Evolutionary conservation across 2,329 filamentous ascomycete genomes (phyloP).

Genomic region (Stemphylium beticola): DNA sequence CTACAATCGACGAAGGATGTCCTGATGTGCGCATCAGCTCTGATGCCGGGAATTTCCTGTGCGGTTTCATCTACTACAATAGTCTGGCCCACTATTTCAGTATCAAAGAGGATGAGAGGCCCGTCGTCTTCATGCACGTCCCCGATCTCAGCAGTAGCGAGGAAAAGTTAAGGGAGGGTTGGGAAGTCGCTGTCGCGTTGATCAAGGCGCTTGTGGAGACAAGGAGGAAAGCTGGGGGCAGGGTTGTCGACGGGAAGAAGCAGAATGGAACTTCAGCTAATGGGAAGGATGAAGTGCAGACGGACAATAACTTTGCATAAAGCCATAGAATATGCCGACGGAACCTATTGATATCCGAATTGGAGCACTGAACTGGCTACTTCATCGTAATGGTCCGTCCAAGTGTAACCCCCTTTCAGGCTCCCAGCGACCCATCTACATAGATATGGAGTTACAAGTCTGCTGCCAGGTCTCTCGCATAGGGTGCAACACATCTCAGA

Average conservation of each 20-base stretch:
- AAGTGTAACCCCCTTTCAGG: too few species aligned
- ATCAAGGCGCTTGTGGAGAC: slow-evolving; percentile 46
- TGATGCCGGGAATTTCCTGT: slow-evolving; percentile 47
- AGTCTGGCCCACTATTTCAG: slow-evolving; percentile 39
- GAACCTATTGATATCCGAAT: too few species aligned
- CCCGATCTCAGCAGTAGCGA: slow-evolving; percentile 41
- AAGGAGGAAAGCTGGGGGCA: slow-evolving; percentile 24
- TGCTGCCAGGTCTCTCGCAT: too few species aligned
- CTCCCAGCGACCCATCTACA: too few species aligned
- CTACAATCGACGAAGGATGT: not conserved
- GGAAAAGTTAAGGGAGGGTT: slow-evolving; percentile 33
- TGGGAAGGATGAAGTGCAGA: not conserved
- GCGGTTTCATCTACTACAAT: slow-evolving; percentile 48
- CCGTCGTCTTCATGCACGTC: slow-evolving; percentile 46
- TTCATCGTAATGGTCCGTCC: too few species aligned
- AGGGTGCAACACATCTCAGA: too few species aligned
- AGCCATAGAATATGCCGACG: not conserved
- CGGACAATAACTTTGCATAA: slow-evolving; percentile 22
- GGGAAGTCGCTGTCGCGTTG: slow-evolving; percentile 39
- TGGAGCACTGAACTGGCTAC: too few species aligned
- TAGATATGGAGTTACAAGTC: too few species aligned
- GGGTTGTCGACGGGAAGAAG: slow-evolving; percentile 7
- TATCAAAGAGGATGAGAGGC: slow-evolving; percentile 28
- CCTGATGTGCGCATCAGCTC: slow-evolving; percentile 38
- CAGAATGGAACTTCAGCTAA: not conserved